Evolutionary conservation across 2,329 filamentous ascomycete genomes (phyloP).

Genomic region (Westerdykella ornata): DNA sequence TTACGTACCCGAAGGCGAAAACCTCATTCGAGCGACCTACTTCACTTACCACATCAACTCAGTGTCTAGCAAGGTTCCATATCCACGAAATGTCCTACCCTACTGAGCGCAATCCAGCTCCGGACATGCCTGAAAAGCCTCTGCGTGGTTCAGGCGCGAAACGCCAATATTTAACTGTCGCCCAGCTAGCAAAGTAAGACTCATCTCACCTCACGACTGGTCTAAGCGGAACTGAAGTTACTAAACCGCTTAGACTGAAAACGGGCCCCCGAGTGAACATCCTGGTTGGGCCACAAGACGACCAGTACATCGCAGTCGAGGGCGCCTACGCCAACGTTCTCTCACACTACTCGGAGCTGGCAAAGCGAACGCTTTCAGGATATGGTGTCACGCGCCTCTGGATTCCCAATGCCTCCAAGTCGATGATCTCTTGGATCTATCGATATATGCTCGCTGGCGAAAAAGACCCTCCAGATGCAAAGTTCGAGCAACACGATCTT

Average conservation of each 20-base stretch:
- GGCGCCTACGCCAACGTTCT: slow-evolving; percentile 12
- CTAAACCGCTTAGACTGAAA: slow-evolving; percentile 10
- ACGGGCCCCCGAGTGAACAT: slow-evolving; percentile 13
- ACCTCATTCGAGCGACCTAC: too few species aligned
- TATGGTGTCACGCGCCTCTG: slow-evolving; percentile 2
- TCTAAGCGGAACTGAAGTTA: too few species aligned
- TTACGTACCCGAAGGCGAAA: too few species aligned
- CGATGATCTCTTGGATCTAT: slow-evolving; percentile 18
- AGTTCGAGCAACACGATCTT: slow-evolving; percentile 10
- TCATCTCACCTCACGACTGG: too few species aligned
- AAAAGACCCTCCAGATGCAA: slow-evolving; percentile 3
- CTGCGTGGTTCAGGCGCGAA: too few species aligned
- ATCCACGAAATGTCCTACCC: too few species aligned
- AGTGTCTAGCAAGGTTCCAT: too few species aligned
- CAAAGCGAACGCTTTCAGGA: slow-evolving; percentile 10
- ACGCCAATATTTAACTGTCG: slow-evolving; percentile 1
- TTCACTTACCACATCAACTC: too few species aligned
- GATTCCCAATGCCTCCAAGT: slow-evolving; percentile 13
- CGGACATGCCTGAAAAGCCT: too few species aligned
- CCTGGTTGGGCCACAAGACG: slow-evolving; percentile 8
- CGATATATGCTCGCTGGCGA: slow-evolving; percentile 19
- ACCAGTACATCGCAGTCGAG: slow-evolving; percentile 18
- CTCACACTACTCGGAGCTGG: slow-evolving; percentile 12
- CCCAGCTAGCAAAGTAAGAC: slow-evolving; percentile 6
- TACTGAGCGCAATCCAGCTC: too few species aligned